Evolutionary conservation across 163 green algal species (phyloP).

Genomic region (Smithsoniella earleae): DNA sequence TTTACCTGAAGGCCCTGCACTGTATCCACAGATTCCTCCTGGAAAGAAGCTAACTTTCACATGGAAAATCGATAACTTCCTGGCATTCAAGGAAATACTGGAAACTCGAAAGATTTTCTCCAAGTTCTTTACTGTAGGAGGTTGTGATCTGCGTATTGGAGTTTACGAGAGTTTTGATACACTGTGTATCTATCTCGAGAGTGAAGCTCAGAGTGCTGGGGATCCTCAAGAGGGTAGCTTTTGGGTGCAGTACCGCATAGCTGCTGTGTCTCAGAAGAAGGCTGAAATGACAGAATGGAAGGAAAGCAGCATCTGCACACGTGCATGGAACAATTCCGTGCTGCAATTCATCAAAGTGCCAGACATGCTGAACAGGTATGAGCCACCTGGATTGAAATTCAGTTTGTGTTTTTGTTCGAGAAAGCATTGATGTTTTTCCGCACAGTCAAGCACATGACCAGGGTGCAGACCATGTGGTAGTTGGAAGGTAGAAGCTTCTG

Average conservation of each 20-base stretch:
- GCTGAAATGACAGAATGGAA: constrained; percentile 44
- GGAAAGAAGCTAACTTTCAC: constrained; percentile 39
- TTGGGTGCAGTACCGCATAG: constrained; percentile 61
- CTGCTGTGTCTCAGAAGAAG: constrained; percentile 52
- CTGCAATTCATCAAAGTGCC: constrained; percentile 58
- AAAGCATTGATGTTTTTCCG: no score
- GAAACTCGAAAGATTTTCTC: constrained; percentile 59
- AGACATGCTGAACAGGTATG: constrained; percentile 20
- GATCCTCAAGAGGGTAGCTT: constrained; percentile 43
- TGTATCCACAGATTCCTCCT: constrained; percentile 21
- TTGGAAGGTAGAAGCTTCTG: no score
- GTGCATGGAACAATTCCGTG: constrained; percentile 67
- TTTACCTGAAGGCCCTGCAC: neutral
- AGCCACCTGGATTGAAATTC: neutral
- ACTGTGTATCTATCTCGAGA: constrained; percentile 68
- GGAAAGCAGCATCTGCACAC: constrained; percentile 57
- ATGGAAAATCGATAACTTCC: constrained; percentile 66
- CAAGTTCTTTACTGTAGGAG: constrained; percentile 45
- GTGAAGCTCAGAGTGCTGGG: constrained; percentile 38
- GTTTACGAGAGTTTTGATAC: constrained; percentile 65
- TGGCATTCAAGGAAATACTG: constrained; percentile 63
- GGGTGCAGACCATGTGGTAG: no score
- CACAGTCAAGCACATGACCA: no score
- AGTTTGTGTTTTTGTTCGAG: no score
- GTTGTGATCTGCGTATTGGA: constrained; percentile 54